Percentiles rank a stretch among this genome's conserved stretches.
phyloP scores from a whole-genome alignment of 169 alveolate genomes.

The Ichthyophthirius multifiliis region DNA sequence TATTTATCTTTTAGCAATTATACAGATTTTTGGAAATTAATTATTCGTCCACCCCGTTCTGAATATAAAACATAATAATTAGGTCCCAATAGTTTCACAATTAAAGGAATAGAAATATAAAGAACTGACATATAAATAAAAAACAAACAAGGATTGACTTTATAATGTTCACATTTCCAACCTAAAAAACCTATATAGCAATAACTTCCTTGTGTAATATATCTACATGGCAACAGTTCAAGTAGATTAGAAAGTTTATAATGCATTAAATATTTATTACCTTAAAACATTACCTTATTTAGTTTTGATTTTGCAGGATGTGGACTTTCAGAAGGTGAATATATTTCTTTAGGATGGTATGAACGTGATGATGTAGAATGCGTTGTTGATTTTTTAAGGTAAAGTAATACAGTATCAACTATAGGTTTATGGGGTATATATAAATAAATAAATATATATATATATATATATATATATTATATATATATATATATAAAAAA shows the following conservation, averaged over 20 bases:
- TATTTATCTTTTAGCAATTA: too few relatives aligned
- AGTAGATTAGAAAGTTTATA: constrained; percentile 89
- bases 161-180: constrained; percentile 90
- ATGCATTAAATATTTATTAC: constrained; percentile 80
- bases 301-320: constrained; percentile 87
- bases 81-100: constrained; percentile 73
- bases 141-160: constrained; percentile 67
- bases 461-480: too few relatives aligned
- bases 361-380: constrained; percentile 87
- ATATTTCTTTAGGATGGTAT: constrained; percentile 88
- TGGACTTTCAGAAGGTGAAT: constrained; percentile 85
- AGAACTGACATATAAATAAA: constrained; percentile 83
- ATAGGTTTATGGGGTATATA: constrained; percentile 88
- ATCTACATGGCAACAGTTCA: constrained; percentile 92
- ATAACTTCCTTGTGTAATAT: constrained; percentile 90
- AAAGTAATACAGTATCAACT: constrained; percentile 72
- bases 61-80: constrained; percentile 62
- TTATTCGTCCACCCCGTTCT: constrained; percentile 89
- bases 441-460: too few relatives aligned
- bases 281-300: constrained; percentile 86
- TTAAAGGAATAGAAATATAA: constrained; percentile 57
- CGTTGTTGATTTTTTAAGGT: constrained; percentile 83
- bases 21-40: constrained; percentile 84
- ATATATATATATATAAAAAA: neutral
- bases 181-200: constrained; percentile 75